phyloP scores from a whole-genome alignment of 768 basidiomycete genomes.

The Calocera viscosa region DNA sequence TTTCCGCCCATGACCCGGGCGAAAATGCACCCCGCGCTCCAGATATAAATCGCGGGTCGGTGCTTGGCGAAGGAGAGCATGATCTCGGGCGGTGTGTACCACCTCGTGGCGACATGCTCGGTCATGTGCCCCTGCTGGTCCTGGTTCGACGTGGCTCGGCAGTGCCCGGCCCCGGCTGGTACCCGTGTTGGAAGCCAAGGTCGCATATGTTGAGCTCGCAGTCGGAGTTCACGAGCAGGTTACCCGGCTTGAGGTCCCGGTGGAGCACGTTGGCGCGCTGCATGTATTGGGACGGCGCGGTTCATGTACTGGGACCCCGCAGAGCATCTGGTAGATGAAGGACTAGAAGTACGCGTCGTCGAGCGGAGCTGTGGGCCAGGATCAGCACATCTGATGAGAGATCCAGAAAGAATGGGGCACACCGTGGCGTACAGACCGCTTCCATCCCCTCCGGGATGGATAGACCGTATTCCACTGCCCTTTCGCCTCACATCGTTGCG shows the following conservation, averaged over 20 bases:
- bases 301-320: conserved; percentile 35
- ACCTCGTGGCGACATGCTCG: conserved; percentile 93
- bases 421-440: conserved; percentile 99
- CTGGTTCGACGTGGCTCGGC: conserved; percentile 8
- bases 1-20: conserved; percentile 34
- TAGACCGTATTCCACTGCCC: conserved; percentile 96
- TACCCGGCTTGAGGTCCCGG: conserved; percentile 36
- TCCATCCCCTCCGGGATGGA: conserved; percentile 99
- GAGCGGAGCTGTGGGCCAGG: too few species aligned
- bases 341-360: conserved; percentile 36
- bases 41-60: conserved; percentile 32
- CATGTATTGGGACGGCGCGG: too few species aligned
- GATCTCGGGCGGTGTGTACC: conserved; percentile 98
- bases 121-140: conserved; percentile 91
- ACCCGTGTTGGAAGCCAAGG: conserved; percentile 35
- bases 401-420: conserved; percentile 28
- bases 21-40: conserved; percentile 36
- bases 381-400: conserved; percentile 32
- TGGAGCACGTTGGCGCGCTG: conserved; percentile 36
- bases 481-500: conserved; percentile 94
- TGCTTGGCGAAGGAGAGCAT: conserved; percentile 92
- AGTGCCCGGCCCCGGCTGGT: conserved; percentile 17
- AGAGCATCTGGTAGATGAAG: conserved; percentile 38
- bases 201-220: conserved; percentile 28
- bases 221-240: conserved; percentile 24